Percentiles rank a stretch among this genome's conserved stretches.
Conservation (phyloP, 495 filamentous ascomycete species). For the Oidiodendron maius region DNA sequence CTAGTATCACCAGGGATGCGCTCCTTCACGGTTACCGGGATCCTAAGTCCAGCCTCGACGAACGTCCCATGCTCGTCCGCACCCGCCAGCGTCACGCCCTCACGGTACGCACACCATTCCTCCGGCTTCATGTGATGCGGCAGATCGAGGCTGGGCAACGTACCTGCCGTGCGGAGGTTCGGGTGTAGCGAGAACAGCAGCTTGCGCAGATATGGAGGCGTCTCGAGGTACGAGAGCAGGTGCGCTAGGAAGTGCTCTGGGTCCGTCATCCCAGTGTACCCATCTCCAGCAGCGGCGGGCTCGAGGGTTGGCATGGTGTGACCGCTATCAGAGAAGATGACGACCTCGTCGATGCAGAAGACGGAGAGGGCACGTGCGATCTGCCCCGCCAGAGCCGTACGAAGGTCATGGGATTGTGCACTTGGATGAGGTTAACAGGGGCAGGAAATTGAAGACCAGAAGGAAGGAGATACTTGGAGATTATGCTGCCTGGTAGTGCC, state of each 20-base stretch:
- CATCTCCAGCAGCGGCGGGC: constrained; percentile 33
- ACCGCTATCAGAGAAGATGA: constrained; percentile 66
- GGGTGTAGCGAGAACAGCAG: constrained; percentile 64
- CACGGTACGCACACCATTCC: constrained; percentile 61
- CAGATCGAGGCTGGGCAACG: constrained; percentile 66
- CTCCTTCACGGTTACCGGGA: constrained; percentile 44
- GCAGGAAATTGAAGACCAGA: background rate
- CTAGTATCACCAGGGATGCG: constrained; percentile 53
- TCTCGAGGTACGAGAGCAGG: constrained; percentile 68
- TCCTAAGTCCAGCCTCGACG: constrained; percentile 54
- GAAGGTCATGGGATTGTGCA: constrained; percentile 56
- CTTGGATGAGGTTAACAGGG: constrained; percentile 22
- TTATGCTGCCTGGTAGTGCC: constrained; percentile 53
- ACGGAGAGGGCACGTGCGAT: constrained; percentile 69
- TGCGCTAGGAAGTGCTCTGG: constrained; percentile 68
- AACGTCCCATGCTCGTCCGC: constrained; percentile 31
- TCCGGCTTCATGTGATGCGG: constrained; percentile 59
- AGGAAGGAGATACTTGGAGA: constrained; percentile 43
- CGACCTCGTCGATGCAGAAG: constrained; percentile 72
- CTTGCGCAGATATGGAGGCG: constrained; percentile 66
- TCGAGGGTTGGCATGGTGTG: constrained; percentile 25
- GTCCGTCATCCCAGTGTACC: constrained; percentile 58
- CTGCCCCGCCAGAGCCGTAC: constrained; percentile 56
- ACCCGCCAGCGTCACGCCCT: constrained; percentile 50
- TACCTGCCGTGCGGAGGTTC: constrained; percentile 57